These are phyloP conservation scores for Gamarada debralockiae DNA, from an alignment of 495 filamentous ascomycete genomes.

Conservation along the genomic window DNA sequence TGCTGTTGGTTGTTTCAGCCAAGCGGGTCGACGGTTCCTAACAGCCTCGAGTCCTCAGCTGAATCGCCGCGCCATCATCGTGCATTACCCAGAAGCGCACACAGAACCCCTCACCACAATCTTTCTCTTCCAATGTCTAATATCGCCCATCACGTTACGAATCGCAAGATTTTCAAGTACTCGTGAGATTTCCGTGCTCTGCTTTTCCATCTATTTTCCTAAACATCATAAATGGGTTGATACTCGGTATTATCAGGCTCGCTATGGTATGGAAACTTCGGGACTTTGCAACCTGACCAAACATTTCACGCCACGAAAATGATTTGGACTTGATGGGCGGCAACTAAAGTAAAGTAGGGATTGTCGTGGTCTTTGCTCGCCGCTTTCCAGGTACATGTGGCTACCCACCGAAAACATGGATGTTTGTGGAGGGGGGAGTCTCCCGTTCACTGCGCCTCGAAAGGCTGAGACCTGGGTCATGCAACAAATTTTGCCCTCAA, in stretches of 20 bases:
- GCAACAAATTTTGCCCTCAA: neutral
- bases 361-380: neutral
- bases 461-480: conserved; percentile 1
- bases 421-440: too few relatives aligned
- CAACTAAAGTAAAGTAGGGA: neutral
- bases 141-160: too few relatives aligned
- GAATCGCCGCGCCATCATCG: too few relatives aligned
- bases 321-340: neutral
- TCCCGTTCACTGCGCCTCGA: conserved; percentile 7
- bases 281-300: neutral
- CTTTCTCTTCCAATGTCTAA: too few relatives aligned
- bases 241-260: neutral
- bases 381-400: neutral
- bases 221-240: neutral
- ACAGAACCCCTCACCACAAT: too few relatives aligned
- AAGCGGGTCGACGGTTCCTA: too few relatives aligned
- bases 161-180: too few relatives aligned
- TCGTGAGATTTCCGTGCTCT: too few relatives aligned
- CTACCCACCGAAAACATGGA: neutral
- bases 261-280: neutral
- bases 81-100: too few relatives aligned
- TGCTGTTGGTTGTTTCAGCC: too few relatives aligned
- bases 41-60: too few relatives aligned
- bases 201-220: too few relatives aligned
- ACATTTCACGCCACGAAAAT: neutral